Evolutionary conservation across 768 basidiomycete genomes (phyloP), one percentile per base, ranked within the genome.

Genomic region (Russula emetica): DNA sequence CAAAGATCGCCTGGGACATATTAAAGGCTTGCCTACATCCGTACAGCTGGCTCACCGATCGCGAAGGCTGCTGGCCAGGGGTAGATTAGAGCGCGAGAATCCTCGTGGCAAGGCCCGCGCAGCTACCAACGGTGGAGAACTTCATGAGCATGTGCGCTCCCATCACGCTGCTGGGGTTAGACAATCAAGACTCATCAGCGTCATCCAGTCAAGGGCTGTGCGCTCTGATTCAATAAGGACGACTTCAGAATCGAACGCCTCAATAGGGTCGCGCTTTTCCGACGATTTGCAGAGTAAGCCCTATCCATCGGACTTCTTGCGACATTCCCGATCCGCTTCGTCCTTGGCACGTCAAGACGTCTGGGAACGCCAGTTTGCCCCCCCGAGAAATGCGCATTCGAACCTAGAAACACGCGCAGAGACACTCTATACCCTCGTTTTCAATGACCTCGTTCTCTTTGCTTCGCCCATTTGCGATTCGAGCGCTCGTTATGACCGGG

Each of bases 61-160:
- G 62, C 82, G 94, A n/a, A 77, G 86, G 45, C 77, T 96, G 14
- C 76, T 94, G 44, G 81, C 82, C 61, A 85, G 87, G 66, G 92
- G 91, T 20, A 72, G 78, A 2, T 74, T 93, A 8, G 71, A 77
- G 10, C 77, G 82, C 11, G 75, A 85, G 6, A 71, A 76, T 50
- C 73, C 74, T n/a, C 77, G 74, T 38, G 44, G 47, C 44, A 60
- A 42, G 38, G 20, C 14, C 18, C 57, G 54, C 20, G 20, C 40
- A 20, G 10, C 53, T n/a, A 18, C 28, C 13, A 36, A 20, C 32
- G 28, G 42, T 9, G 40, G 49, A n/a, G 42, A 49, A 40, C 40
- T 42, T 20, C 36, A 26, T 18, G 54, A 28, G 14, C 38, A 55
- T 3, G 32, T 49, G 7, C 34, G 52, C 10, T 42, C 58, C 9